phyloP scores from a whole-genome alignment of 768 basidiomycete species.

The Terana coerulea region DNA sequence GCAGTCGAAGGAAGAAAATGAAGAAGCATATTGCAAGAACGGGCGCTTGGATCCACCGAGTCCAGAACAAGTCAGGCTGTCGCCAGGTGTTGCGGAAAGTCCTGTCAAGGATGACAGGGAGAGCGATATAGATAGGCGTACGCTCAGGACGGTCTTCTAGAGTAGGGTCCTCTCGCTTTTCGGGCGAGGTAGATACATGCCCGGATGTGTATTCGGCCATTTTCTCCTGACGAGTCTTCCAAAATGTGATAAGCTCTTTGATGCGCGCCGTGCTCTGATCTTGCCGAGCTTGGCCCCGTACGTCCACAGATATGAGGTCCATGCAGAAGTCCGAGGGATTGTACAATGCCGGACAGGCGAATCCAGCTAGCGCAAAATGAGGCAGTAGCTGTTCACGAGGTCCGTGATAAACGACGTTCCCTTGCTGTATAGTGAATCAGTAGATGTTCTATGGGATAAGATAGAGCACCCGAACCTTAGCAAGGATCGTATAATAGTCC shows the following conservation, averaged over 20 bases:
- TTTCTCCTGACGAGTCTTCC: constrained; percentile 8
- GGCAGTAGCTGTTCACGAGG: constrained; percentile 25
- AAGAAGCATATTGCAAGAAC: constrained; percentile 27
- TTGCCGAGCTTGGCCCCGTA: constrained; percentile 5
- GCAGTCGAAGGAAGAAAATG: constrained; percentile 34
- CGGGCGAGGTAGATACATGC: neutral
- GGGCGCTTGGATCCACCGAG: constrained; percentile 16
- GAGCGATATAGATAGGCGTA: constrained; percentile 31
- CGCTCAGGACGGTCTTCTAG: constrained; percentile 18
- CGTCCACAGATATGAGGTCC: constrained; percentile 28
- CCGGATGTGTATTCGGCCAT: neutral
- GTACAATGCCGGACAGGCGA: constrained; percentile 30
- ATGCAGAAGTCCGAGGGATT: constrained; percentile 40
- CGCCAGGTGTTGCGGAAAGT: constrained; percentile 36
- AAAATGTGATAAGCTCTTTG: constrained; percentile 3
- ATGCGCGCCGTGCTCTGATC: constrained; percentile 9
- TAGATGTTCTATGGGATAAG: neutral
- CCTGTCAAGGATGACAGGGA: constrained; percentile 35
- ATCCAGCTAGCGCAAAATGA: constrained; percentile 33
- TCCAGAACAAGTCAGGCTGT: constrained; percentile 29
- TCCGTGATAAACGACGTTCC: constrained; percentile 21
- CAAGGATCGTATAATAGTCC: constrained; percentile 22
- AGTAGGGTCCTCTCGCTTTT: constrained; percentile 2
- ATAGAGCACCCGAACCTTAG: constrained; percentile 15
- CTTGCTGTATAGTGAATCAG: constrained; percentile 9